A percentile compares a stretch with the other conserved stretches of the same genome.
phyloP scores from a whole-genome alignment of 2,329 filamentous ascomycete genomes.

The Apiospora pterosperma region DNA sequence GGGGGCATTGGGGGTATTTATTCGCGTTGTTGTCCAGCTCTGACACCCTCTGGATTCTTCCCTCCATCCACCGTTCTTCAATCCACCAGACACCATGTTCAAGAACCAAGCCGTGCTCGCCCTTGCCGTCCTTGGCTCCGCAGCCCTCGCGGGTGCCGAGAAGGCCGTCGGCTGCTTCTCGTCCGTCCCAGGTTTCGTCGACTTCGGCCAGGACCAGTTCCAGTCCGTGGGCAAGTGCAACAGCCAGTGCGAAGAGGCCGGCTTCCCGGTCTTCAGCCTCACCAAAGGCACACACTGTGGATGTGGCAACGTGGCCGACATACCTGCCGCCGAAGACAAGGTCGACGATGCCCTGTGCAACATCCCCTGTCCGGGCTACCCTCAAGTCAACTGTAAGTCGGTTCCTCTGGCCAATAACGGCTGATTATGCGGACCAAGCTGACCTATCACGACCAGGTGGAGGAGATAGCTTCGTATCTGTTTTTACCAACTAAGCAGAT shows the following conservation, averaged over 20 bases:
- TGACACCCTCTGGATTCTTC: not conserved
- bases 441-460: not conserved
- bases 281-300: not conserved
- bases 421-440: accelerated
- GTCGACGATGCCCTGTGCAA: not conserved
- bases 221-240: not conserved
- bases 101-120: not conserved
- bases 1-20: too few species aligned
- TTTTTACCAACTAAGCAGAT: not conserved
- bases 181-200: not conserved
- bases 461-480: not conserved
- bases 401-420: too few species aligned
- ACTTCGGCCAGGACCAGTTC: not conserved
- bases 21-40: too few species aligned
- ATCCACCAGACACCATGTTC: not conserved
- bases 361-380: not conserved
- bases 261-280: not conserved
- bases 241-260: not conserved
- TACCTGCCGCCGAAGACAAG: not conserved
- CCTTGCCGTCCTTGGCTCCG: not conserved
- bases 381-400: not conserved
- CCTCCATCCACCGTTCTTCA: not conserved
- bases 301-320: not conserved
- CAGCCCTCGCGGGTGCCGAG: not conserved
- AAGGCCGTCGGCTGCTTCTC: not conserved